These are phyloP conservation scores for Saturnispora kantuleensis DNA, from an alignment of 805 yeast genomes.

Conservation along the genomic window DNA sequence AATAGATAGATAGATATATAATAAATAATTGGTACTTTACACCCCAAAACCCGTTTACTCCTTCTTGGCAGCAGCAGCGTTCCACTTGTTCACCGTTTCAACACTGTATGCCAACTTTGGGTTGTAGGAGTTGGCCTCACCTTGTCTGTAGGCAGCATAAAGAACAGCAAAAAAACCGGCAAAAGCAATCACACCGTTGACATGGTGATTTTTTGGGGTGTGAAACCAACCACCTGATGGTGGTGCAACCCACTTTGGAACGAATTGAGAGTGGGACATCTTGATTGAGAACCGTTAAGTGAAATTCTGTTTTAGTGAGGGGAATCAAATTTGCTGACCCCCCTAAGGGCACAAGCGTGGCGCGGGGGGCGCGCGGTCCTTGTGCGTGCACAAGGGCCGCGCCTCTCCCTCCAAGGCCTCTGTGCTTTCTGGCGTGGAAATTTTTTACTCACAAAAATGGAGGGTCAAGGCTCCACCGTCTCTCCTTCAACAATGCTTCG, in stretches of 20 bases:
- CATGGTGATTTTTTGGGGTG: constrained; percentile 40
- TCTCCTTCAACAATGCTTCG: constrained; percentile 5
- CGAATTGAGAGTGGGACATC: constrained; percentile 18
- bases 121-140: constrained; percentile 29
- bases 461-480: too few relatives aligned
- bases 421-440: too few relatives aligned
- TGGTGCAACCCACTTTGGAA: constrained; percentile 28
- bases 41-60: not conserved
- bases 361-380: too few relatives aligned
- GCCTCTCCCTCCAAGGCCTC: too few relatives aligned
- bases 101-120: constrained; percentile 29
- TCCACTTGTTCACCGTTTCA: constrained; percentile 36
- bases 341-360: too few relatives aligned
- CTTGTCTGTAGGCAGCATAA: constrained; percentile 27
- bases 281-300: not conserved
- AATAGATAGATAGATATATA: constrained; percentile 5
- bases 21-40: constrained; percentile 1
- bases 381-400: too few relatives aligned
- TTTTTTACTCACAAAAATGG: too few relatives aligned
- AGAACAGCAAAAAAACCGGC: constrained; percentile 30
- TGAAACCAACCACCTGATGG: constrained; percentile 52
- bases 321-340: not conserved
- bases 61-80: constrained; percentile 31
- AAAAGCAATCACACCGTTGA: constrained; percentile 33
- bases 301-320: not conserved